Base-by-base conservation (phyloP, 768 basidiomycete genomes). In the Amanita phalloides region DNA sequence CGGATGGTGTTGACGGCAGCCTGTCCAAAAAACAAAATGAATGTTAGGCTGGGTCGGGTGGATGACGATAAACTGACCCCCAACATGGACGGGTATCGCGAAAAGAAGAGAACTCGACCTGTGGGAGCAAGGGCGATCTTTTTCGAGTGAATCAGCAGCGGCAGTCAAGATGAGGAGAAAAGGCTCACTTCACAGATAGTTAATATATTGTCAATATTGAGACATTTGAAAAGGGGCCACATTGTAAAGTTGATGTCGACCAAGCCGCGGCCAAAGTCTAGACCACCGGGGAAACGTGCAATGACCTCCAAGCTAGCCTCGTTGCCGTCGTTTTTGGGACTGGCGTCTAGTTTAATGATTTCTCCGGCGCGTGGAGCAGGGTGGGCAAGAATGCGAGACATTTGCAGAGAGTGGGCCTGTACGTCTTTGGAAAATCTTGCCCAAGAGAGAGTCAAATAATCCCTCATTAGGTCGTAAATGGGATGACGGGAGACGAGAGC, bases 191-290 rank as follows among this genome's bases (percentile, higher is more conserved):
- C 94, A 61, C 90, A 91, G 52, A 90, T 84, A 6, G 90, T 92
- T 54, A 98, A 69, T 55, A 98, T 87, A 58, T 95, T 93, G 63
- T 96, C 94, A 51, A 95, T 81, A 59, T 91, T 92, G 54, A 97
- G 67, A 54, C 86, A 86, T 64, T 92, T 87, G 75, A 97, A 96
- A 46, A 98, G 63, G 1, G 94, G 94, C 91, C 92, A 98, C 80
- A 96, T 89, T 36, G 91, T 92, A 62, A 94, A 93, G 66, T 95
- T 94, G 62, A 92, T 89, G 57, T 94, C 90, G 32, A 94, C 88
- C 45, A 95, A 72, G 0, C 92, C 92, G 39, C 84, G 78, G 25
- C 92, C 90, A 60, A 95, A 93, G 66, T 95, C 92, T 42, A 95
- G 77, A 17, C 90, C 89, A n/a, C 92, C 92, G 25, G 90, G 90